Percentiles rank a stretch among this genome's conserved stretches.
Conservation (phyloP, 768 basidiomycete genomes). For the Cubamyces lactineus region DNA sequence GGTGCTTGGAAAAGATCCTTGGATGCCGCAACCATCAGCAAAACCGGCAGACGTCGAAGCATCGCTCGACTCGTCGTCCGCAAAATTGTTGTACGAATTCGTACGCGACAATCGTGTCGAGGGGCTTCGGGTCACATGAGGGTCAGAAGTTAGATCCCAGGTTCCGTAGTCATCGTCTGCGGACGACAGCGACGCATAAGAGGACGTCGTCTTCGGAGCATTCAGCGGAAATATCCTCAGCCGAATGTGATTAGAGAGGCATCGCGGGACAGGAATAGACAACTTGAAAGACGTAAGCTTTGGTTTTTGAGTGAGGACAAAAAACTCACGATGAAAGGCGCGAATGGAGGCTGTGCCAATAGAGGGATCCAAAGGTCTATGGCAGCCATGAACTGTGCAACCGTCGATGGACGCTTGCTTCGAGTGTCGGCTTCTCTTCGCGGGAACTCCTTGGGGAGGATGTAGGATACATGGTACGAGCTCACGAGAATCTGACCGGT, state of each 20-base stretch:
- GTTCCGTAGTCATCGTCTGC: slow-evolving; percentile 66
- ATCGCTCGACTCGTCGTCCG: slow-evolving; percentile 83
- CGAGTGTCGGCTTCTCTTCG: slow-evolving; percentile 27
- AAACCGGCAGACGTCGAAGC: slow-evolving; percentile 58
- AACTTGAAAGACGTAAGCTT: slow-evolving; percentile 46
- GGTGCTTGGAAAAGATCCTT: slow-evolving; percentile 77
- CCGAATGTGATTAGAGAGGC: slow-evolving; percentile 74
- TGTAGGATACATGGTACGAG: slow-evolving; percentile 75
- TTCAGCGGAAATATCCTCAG: slow-evolving; percentile 73
- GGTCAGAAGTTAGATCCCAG: slow-evolving; percentile 81
- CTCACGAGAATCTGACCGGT: slow-evolving; percentile 78
- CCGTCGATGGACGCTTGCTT: slow-evolving; percentile 36
- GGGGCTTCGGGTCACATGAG: slow-evolving; percentile 63
- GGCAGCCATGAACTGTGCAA: slow-evolving; percentile 78
- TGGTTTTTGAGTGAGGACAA: neutral
- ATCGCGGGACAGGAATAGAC: slow-evolving; percentile 77
- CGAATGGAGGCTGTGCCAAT: slow-evolving; percentile 64
- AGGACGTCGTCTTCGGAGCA: slow-evolving; percentile 51
- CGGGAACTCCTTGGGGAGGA: slow-evolving; percentile 69
- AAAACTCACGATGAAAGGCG: slow-evolving; percentile 68
- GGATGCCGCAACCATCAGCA: slow-evolving; percentile 66
- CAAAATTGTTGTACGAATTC: slow-evolving; percentile 69
- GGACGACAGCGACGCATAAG: slow-evolving; percentile 76
- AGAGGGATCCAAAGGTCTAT: slow-evolving; percentile 79
- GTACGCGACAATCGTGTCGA: slow-evolving; percentile 54